Evolutionary conservation across 805 yeast species (phyloP).

Genomic region (Vanderwaltozyma polyspora): DNA sequence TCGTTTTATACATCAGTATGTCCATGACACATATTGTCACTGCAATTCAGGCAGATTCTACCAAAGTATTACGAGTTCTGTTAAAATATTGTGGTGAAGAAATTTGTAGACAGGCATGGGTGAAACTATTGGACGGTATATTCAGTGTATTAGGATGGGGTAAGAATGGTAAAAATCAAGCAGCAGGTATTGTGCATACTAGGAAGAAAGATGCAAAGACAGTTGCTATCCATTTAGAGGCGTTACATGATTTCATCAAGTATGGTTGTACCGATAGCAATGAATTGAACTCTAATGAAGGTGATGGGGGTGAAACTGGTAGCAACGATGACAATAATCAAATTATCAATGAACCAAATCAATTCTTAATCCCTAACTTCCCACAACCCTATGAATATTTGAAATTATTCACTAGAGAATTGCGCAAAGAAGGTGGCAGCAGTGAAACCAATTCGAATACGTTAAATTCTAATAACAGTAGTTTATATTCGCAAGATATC

Average conservation of each 20-base stretch:
- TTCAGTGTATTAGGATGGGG: conserved; percentile 72
- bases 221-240: conserved; percentile 27
- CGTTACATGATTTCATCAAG: conserved; percentile 33
- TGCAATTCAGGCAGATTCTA: conserved; percentile 63
- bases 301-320: neutral
- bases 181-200: conserved; percentile 14
- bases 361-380: conserved; percentile 42
- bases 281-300: neutral
- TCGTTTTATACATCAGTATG: conserved; percentile 68
- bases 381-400: conserved; percentile 58
- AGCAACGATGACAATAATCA: conserved; percentile 1
- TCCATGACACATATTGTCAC: conserved; percentile 90
- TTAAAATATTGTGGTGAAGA: conserved; percentile 44
- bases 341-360: conserved; percentile 4
- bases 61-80: conserved; percentile 51
- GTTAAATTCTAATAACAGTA: neutral
- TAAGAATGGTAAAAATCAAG: conserved; percentile 11
- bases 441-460: neutral
- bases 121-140: conserved; percentile 54
- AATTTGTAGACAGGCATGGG: conserved; percentile 52
- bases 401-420: conserved; percentile 42
- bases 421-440: conserved; percentile 14
- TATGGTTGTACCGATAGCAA: conserved; percentile 26
- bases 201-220: conserved; percentile 16
- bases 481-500: conserved; percentile 16